Conservation (phyloP, 2,329 filamentous ascomycete genomes). For the Chrysoporthe cubensis region DNA sequence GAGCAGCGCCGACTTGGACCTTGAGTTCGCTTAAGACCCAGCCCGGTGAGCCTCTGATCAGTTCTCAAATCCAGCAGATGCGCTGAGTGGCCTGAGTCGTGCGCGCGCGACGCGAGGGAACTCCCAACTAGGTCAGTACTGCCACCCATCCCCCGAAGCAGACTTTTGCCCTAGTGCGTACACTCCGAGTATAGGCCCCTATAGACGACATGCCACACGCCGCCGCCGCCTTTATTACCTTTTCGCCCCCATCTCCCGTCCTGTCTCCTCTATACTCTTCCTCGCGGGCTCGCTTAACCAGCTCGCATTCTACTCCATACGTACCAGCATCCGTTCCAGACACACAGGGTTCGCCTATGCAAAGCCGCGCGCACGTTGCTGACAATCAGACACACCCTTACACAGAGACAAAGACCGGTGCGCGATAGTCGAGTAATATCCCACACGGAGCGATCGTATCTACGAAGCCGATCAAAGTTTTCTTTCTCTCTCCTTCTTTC, state of each 20-base stretch:
- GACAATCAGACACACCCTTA: constrained; percentile 8
- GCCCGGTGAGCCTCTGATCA: not conserved
- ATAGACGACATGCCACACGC: not conserved
- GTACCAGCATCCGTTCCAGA: not conserved
- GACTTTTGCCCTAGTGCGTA: constrained; percentile 9
- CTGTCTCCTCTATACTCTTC: not conserved
- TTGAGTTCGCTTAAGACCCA: not conserved
- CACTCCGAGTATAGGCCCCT: constrained; percentile 1
- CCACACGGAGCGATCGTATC: not conserved
- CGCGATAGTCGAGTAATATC: not conserved
- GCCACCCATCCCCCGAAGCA: not conserved
- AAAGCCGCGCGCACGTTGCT: constrained; percentile 12
- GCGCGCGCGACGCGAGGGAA: not conserved
- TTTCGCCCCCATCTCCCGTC: not conserved
- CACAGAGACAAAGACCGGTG: constrained; percentile 10
- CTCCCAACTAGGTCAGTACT: not conserved
- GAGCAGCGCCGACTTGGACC: not conserved
- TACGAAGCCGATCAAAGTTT: not conserved
- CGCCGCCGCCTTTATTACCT: not conserved
- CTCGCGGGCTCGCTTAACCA: constrained; percentile 12
- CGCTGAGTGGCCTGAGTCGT: not conserved
- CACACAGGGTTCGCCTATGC: constrained; percentile 15
- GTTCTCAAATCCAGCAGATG: not conserved
- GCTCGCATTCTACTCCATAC: not conserved
- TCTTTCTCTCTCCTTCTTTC: not conserved